A percentile compares a stretch with the other conserved stretches of the same genome.
Evolutionary conservation across 2,329 filamentous ascomycete genomes (phyloP).

Genomic region (Pseudopyrenochaeta lycopersici): DNA sequence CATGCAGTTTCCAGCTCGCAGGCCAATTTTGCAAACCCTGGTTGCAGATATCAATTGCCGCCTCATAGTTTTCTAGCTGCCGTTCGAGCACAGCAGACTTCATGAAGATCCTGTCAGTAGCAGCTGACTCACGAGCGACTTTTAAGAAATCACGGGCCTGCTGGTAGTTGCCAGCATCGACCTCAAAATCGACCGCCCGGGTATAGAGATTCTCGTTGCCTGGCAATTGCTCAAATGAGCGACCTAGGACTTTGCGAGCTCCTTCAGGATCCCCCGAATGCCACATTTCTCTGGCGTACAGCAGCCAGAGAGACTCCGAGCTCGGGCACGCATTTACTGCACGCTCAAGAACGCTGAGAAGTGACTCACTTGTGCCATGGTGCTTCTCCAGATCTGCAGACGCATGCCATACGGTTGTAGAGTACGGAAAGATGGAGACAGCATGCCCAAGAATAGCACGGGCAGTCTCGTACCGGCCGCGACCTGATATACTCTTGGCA

Average conservation of each 20-base stretch:
- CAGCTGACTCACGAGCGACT: slow-evolving; percentile 85
- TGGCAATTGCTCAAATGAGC: slow-evolving; percentile 92
- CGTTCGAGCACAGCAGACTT: slow-evolving; percentile 95
- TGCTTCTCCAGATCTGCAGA: slow-evolving; percentile 91
- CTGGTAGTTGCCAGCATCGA: slow-evolving; percentile 83
- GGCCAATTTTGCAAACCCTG: slow-evolving; percentile 89
- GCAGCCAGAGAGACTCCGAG: slow-evolving; percentile 92
- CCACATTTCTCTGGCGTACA: slow-evolving; percentile 95
- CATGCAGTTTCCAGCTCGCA: slow-evolving; percentile 87
- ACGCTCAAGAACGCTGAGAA: slow-evolving; percentile 89
- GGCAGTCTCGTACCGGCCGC: slow-evolving; percentile 88
- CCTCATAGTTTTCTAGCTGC: slow-evolving; percentile 79
- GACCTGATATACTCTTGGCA: slow-evolving; percentile 79
- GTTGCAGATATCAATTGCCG: slow-evolving; percentile 85
- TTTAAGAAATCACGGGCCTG: slow-evolving; percentile 83
- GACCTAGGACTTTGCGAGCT: slow-evolving; percentile 82
- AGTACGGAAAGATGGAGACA: slow-evolving; percentile 87
- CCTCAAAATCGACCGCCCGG: slow-evolving; percentile 93
- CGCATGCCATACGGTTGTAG: slow-evolving; percentile 87
- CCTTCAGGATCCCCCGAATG: slow-evolving; percentile 86
- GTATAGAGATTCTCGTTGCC: slow-evolving; percentile 99
- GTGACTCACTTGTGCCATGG: slow-evolving; percentile 82
- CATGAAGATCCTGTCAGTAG: slow-evolving; percentile 96
- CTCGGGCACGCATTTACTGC: slow-evolving; percentile 93
- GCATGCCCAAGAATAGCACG: slow-evolving; percentile 93